These are phyloP conservation scores for Arabidopsis suecica DNA, from an alignment of 345 rosid genomes.

Conservation along the genomic window DNA sequence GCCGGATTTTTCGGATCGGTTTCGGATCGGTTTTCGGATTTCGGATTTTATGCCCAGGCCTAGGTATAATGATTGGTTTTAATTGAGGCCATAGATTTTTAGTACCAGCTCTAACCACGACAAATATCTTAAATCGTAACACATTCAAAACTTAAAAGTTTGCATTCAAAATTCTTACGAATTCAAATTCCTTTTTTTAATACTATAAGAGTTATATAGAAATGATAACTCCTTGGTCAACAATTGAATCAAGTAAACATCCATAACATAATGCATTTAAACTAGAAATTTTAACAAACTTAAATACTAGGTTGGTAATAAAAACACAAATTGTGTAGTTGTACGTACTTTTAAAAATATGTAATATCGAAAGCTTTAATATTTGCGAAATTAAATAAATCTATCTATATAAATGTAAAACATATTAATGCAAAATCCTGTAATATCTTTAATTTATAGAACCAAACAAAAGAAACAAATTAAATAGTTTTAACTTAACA, in stretches of 20 bases:
- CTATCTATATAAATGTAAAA: no score
- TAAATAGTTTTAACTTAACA: not conserved
- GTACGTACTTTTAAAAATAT: not conserved
- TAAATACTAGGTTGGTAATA: not conserved
- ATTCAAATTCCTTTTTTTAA: not conserved
- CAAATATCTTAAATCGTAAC: not conserved
- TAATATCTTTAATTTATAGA: not conserved
- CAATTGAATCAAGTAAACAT: not conserved
- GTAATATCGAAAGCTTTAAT: not conserved
- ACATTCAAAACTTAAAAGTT: not conserved
- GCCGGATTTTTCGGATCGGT: no score
- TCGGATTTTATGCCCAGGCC: no score
- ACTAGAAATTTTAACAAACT: not conserved
- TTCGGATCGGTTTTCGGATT: no score
- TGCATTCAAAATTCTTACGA: not conserved
- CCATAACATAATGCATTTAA: not conserved
- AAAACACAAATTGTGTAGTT: not conserved
- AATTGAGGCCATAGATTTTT: not conserved
- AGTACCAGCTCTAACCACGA: conserved; percentile 2
- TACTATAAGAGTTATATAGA: not conserved
- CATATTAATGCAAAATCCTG: no score
- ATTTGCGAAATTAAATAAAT: not conserved
- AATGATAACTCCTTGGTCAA: not conserved
- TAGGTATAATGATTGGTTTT: not conserved
- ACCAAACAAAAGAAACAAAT: not conserved